Conservation (phyloP, 352 stramenopile genomes). For the Phytophthora podocarpi region DNA sequence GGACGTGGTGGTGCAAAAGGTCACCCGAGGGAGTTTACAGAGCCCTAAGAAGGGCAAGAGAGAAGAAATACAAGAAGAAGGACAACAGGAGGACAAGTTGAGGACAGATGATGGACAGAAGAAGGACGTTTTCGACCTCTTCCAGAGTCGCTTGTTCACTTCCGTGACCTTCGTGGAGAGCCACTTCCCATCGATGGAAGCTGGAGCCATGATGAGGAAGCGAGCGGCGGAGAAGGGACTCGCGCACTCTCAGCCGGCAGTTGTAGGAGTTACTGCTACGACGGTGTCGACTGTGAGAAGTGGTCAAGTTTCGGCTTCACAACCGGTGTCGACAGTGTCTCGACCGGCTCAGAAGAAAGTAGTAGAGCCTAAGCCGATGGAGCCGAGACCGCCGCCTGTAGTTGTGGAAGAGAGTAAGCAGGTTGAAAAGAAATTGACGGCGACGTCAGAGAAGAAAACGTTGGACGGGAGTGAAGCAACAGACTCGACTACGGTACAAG, state of each 20-base stretch:
- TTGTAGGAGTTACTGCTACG: neutral
- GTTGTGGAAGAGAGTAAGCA: neutral
- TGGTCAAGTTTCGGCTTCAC: neutral
- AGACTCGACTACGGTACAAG: neutral
- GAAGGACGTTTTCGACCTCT: neutral
- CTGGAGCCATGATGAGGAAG: constrained; percentile 20
- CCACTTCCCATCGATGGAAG: constrained; percentile 46
- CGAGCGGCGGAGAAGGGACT: neutral
- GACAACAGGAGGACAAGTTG: neutral
- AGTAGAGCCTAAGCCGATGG: neutral
- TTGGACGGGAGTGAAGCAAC: neutral
- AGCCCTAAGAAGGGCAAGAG: neutral
- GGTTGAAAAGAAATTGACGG: neutral
- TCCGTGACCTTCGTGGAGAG: constrained; percentile 25
- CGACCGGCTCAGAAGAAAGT: neutral
- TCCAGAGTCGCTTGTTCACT: constrained; percentile 38
- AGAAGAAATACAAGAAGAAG: neutral
- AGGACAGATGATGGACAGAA: neutral
- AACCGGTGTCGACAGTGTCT: neutral
- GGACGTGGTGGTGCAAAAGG: constrained; percentile 4
- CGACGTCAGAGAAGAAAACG: neutral
- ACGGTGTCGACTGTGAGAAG: neutral
- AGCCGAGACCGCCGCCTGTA: constrained; percentile 6
- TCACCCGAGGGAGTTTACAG: neutral
- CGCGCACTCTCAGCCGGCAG: neutral